Base-by-base conservation (phyloP, 208 protist genomes). In the Trypanosoma boissoni region DNA sequence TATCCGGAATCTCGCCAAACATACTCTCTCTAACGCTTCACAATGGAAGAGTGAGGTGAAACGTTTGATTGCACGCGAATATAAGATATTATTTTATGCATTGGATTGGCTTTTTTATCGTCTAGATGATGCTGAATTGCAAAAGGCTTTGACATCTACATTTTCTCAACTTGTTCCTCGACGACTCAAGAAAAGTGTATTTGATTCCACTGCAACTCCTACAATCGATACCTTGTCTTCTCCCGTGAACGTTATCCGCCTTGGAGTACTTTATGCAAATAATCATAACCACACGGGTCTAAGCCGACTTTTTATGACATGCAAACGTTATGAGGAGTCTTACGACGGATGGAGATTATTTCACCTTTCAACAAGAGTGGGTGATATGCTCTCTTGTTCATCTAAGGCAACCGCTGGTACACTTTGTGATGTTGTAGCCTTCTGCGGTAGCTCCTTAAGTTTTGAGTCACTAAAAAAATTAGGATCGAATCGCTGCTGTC, bases 291-390 rank as follows among this genome's bases (percentile, higher is more conserved):
- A 37, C 14, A 29, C 55, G 54, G 8, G 24, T 26, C 14, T 73
- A 12, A 24, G 18, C 14, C 28, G 34, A 7, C 37, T 65, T 31
- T 73, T 60, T 28, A 53, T 41, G 2, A 23, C 50, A 4, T 60
- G 48, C 21, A 21, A 41, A 31, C 26, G 24, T 37, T 29, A 27
- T 42, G 64, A 71, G 49, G 23, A 55, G 12, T 23, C 2, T 10
- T 27, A 27, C 16, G 36, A 59, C 12, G 60, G 61, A 43, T 64
- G 64, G 55, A 42, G 43, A 26, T 45, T 78, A n/a, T 78, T 78
- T 60, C 24, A 58, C 4, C 60, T 78, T 48, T 61, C 64, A 5
- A 31, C 32, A 29, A 36, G 49, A 18, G 41, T 78, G 3, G 72
- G 65, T 5, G 51, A 68, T 2, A 36, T 65, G 49, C 20, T 78